Percentiles rank a stretch among this genome's conserved stretches.
These are phyloP conservation scores for Xylariaceae sp. DNA, from an alignment of 2,329 filamentous ascomycete genomes.

Conservation along the genomic window DNA sequence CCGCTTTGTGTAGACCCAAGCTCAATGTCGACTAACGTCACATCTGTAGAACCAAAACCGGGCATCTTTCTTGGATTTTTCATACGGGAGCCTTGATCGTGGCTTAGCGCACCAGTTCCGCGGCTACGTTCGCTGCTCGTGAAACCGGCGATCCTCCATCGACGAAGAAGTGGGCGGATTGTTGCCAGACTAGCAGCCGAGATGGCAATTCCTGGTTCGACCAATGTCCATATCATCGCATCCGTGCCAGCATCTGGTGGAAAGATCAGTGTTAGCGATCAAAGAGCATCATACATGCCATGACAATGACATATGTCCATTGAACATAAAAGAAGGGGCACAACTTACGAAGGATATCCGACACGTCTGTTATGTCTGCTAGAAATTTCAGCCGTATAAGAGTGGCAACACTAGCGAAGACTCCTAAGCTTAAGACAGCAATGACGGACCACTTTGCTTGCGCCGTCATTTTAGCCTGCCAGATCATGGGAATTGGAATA, in stretches of 20 bases:
- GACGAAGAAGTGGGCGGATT: constrained; percentile 60
- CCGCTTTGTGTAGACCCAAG: constrained; percentile 27
- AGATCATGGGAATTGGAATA: constrained; percentile 61
- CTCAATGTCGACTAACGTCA: constrained; percentile 48
- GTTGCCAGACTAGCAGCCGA: constrained; percentile 61
- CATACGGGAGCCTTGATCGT: constrained; percentile 42
- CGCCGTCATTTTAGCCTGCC: constrained; percentile 59
- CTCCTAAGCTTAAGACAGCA: constrained; percentile 55
- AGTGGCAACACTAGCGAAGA: constrained; percentile 63
- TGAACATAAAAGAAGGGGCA: background rate
- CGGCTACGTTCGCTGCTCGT: constrained; percentile 48
- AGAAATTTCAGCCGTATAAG: constrained; percentile 59
- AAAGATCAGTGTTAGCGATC: constrained; percentile 16
- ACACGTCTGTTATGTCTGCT: constrained; percentile 50
- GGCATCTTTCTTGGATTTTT: constrained; percentile 42
- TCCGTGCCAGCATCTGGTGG: constrained; percentile 54
- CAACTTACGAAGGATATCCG: constrained; percentile 57
- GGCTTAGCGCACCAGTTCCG: constrained; percentile 34
- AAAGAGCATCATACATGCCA: background rate
- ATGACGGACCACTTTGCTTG: constrained; percentile 61
- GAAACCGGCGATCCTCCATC: constrained; percentile 56
- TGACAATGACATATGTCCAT: background rate
- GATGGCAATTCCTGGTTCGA: constrained; percentile 63
- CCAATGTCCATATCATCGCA: constrained; percentile 63
- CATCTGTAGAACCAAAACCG: constrained; percentile 46